These are phyloP conservation scores for Sutorius australiensis DNA, from an alignment of 768 basidiomycete species.

Conservation along the genomic window DNA sequence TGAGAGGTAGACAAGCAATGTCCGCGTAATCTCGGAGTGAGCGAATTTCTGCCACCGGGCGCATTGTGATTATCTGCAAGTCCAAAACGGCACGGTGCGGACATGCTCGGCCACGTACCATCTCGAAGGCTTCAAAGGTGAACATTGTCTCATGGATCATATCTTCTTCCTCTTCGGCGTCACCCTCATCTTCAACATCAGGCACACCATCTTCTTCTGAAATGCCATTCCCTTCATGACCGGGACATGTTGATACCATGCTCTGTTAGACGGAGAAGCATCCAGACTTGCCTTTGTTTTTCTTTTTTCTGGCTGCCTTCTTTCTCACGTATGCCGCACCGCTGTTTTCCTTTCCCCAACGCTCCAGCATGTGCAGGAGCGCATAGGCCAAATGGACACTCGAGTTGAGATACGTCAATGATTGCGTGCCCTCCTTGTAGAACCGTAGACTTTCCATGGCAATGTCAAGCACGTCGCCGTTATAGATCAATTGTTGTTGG, in stretches of 20 bases:
- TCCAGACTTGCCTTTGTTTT: constrained; percentile 43
- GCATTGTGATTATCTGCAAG: constrained; percentile 18
- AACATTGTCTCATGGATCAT: constrained; percentile 81
- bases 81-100: constrained; percentile 12
- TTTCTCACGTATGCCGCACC: constrained; percentile 71
- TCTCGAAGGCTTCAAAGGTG: constrained; percentile 88
- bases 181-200: constrained; percentile 63
- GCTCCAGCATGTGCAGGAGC: constrained; percentile 86
- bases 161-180: constrained; percentile 56
- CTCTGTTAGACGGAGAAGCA: constrained; percentile 15
- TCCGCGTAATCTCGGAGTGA: constrained; percentile 77
- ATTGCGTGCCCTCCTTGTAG: constrained; percentile 80
- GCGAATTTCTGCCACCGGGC: constrained; percentile 73
- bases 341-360: constrained; percentile 70
- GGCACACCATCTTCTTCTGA: constrained; percentile 61
- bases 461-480: constrained; percentile 90
- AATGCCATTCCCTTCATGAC: constrained; percentile 32
- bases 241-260: constrained; percentile 8
- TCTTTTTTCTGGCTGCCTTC: constrained; percentile 51
- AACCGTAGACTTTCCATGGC: constrained; percentile 70
- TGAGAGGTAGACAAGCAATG: constrained; percentile 76
- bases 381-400: constrained; percentile 81
- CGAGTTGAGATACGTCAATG: constrained; percentile 79
- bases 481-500: constrained; percentile 91
- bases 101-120: constrained; percentile 46